Conservation (phyloP, 257 asterid species). For the Nicotiana otophora region DNA sequence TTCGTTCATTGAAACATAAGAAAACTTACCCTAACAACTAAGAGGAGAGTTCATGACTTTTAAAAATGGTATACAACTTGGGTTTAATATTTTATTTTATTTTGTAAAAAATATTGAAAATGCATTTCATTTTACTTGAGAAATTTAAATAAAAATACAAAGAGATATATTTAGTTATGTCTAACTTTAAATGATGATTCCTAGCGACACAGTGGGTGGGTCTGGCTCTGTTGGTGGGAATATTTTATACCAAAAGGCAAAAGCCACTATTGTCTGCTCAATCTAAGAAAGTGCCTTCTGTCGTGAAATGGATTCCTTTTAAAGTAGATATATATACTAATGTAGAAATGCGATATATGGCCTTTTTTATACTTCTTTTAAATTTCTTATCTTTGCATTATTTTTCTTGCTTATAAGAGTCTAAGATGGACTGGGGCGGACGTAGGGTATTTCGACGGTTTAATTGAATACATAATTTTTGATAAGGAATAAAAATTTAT, state of each 20-base stretch:
- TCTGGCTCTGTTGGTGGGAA: neutral
- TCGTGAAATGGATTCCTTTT: neutral
- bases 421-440: no score
- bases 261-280: neutral
- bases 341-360: no score
- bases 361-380: neutral
- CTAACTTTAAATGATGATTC: neutral
- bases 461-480: no score
- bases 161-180: neutral
- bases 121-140: neutral
- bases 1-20: neutral
- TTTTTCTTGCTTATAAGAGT: no score
- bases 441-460: no score
- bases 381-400: neutral
- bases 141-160: neutral
- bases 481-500: no score
- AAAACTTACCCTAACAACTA: no score
- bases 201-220: neutral
- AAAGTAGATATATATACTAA: neutral
- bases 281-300: no score
- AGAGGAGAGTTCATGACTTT: neutral
- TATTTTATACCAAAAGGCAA: neutral
- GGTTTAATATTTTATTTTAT: no score
- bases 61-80: neutral
- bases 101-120: neutral